Evolutionary conservation across 495 filamentous ascomycete genomes (phyloP).

Genomic region (Letharia columbiana): DNA sequence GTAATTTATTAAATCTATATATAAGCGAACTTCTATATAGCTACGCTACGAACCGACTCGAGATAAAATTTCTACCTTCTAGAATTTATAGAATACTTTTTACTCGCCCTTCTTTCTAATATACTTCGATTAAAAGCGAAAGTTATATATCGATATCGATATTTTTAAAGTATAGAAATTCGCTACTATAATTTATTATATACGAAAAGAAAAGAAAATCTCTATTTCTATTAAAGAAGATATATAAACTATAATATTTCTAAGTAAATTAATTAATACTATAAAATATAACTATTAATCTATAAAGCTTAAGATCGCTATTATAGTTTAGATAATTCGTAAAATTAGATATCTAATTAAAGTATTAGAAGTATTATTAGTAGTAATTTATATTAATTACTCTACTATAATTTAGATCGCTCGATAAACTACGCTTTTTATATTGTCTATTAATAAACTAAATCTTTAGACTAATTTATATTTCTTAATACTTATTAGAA

Average conservation of each 20-base stretch:
- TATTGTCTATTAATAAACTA: constrained; percentile 6
- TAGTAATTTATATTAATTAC: no score
- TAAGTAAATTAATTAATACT: neutral
- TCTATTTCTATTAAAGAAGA: neutral
- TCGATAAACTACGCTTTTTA: neutral
- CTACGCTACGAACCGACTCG: accelerated
- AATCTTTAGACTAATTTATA: constrained; percentile 9
- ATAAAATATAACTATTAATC: no score
- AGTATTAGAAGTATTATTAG: neutral
- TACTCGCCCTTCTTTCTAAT: neutral
- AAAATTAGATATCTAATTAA: constrained; percentile 16
- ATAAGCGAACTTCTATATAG: no score
- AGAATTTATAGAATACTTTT: constrained; percentile 6
- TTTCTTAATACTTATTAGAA: neutral
- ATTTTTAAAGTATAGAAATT: no score
- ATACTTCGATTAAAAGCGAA: constrained; percentile 7
- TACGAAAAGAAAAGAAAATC: constrained; percentile 6
- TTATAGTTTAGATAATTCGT: constrained; percentile 10
- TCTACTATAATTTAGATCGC: neutral
- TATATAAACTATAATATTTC: constrained; percentile 13
- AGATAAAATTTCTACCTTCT: neutral
- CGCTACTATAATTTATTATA: constrained; percentile 12
- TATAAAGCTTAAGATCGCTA: no score
- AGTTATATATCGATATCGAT: neutral
- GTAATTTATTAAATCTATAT: no score